Conservation (phyloP, 2,329 filamentous ascomycete genomes). For the Bipolaris sorokiniana region DNA sequence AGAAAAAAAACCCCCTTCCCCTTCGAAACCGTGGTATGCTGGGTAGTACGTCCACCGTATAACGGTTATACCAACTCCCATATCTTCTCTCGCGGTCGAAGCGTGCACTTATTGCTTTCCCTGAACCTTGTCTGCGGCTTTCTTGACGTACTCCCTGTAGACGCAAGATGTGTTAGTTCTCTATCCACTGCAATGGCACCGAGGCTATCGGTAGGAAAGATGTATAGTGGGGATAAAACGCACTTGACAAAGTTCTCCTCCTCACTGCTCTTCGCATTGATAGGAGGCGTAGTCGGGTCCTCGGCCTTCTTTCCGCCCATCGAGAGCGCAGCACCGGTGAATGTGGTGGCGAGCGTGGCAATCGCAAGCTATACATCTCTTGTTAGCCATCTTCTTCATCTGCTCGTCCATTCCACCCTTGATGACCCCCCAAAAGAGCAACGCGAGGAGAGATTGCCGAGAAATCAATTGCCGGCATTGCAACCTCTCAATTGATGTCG, state of each 20-base stretch:
- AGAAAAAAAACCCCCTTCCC: too few species aligned
- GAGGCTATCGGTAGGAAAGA: not conserved
- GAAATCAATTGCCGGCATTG: too few species aligned
- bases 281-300: slow-evolving; percentile 55
- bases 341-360: slow-evolving; percentile 52
- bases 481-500: not conserved
- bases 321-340: slow-evolving; percentile 45
- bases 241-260: slow-evolving; percentile 74
- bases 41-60: too few species aligned
- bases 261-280: slow-evolving; percentile 69
- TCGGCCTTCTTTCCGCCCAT: slow-evolving; percentile 54
- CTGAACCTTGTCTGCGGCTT: slow-evolving; percentile 42
- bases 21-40: too few species aligned
- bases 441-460: too few species aligned
- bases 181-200: not conserved
- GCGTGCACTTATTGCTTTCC: slow-evolving; percentile 23
- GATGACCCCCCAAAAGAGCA: not conserved
- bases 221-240: slow-evolving; percentile 24
- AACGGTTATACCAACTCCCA: too few species aligned
- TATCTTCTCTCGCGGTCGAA: too few species aligned
- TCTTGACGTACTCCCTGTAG: slow-evolving; percentile 48
- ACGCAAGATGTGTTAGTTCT: slow-evolving; percentile 11
- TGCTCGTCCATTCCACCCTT: too few species aligned
- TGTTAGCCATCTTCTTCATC: too few species aligned
- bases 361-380: slow-evolving; percentile 62